Evolutionary conservation across 495 filamentous ascomycete species (phyloP), one percentile per base, ranked within the genome.

Genomic region (Xylaria grammica): DNA sequence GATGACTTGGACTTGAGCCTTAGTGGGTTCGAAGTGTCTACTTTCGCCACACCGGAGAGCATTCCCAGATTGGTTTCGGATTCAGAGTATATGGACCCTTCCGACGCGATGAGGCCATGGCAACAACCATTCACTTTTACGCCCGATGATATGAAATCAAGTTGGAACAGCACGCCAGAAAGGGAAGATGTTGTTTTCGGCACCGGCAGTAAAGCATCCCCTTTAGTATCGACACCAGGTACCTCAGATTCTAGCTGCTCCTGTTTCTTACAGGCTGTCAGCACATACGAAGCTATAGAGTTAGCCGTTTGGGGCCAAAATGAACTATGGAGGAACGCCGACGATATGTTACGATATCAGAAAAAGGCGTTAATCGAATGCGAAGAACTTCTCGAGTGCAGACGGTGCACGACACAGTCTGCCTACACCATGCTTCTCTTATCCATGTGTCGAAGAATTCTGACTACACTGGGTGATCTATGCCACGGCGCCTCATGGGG

Each of bases 361-460:
- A 63, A 63, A 48, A 63, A 63, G 20, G 60, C 60, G n/a, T 13
- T 63, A 13, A 46, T 55, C 13, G 60, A 63, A 55, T 63, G 60
- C 51, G 60, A 63, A n/a, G 50, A 46, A 29, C 50, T 63, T n/a
- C 51, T 63, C 7, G 60, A 54, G 40, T 63, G 60, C 11, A 30
- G 50, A 19, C 55, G 40, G 15, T 63, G 60, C 6, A 66, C 32
- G 2, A 10, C 56, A 29, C 63, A 60, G 49, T 60, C 63, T 4
- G 54, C 63, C 11, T 66, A 61, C 57, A 66, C 51, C 8, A 66
- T 66, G 63, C 54, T 66, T 0, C 45, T 66, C 30, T n/a, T 66
- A 20, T 66, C 63, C 38, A 66, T 66, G 63, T 66, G 56, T 27
- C 56, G 57, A 10, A 30, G 55, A 20, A 53, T 66, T 1, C 36